Base-by-base conservation (phyloP, 1,284 basidiomycete genomes). In the Hypsizygus ulmarius region DNA sequence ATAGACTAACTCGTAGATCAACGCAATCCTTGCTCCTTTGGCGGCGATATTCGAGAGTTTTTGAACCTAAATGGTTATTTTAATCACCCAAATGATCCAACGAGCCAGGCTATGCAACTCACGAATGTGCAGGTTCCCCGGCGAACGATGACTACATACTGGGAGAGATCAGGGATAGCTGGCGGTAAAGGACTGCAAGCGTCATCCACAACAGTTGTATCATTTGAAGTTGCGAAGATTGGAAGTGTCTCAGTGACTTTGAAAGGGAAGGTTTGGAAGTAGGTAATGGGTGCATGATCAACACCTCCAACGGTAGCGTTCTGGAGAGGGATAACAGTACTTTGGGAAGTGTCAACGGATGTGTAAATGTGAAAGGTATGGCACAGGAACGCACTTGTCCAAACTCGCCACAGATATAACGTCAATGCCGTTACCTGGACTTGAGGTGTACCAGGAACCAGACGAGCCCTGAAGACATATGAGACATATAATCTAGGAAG, bases 1-100 rank as follows among this genome's bases (percentile, higher is more conserved):
- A n/a, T 25, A 15, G 7, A 67, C 73, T 34, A 50, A 79, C 78
- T 79, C 74, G 53, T 82, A 82, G 45, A 82, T 74, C n/a, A 81
- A 58, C 3, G 68, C 62, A 28, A 68, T 57, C n/a, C 72, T 70
- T 0, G 64, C 78, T 3, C 79, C 78, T 54, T 79, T 78, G 0
- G 71, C 77, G 12, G 73, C 74, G 18, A 73, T 61, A 54, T 81
- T 80, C 0, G 60, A 59, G 34, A 79, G 45, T 53, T 79, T 79
- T 46, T 69, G 62, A 7, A 66, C 61, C 72, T 72, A 36, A 18
- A 9, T 14, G 10, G 15, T 15, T 8, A 32, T 14, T 0, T n/a
- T 38, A 32, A 40, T 39, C 37, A 16, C 21, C 6, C 3, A 10
- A 11, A 16, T 16, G 21, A 8, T 2, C 4, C n/a, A 18, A 7